Evolutionary conservation across 306 rosid species (phyloP), one percentile per base, ranked within the genome.

Genomic region (Citrullus mucosospermus): DNA sequence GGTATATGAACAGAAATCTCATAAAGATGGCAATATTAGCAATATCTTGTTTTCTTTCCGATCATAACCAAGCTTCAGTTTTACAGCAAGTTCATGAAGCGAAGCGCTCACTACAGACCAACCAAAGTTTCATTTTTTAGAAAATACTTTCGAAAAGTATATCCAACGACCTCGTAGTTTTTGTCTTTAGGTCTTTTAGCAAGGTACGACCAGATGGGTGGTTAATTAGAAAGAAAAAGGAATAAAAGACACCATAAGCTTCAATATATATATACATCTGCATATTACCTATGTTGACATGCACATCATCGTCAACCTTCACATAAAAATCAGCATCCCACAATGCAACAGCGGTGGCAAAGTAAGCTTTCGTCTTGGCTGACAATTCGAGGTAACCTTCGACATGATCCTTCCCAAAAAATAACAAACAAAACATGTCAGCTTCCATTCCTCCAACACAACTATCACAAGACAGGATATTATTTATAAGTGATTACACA

Each of bases 291-390:
- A 88, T 80, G 70, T 88, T 88, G 38, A 88, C 91, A 75, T 88
- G 91, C 28, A 88, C 91, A 66, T 88, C 91, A 72, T 88, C 91
- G 25, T 88, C 91, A 61, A 88, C 91, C 79, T 88, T 88, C 77
- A 88, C 85, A 11, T 85, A 88, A 78, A 88, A 88, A 75, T 88
- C 89, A 17, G 91, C 89, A 66, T 88, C 91, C 91, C 91, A 88
- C 20, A 79, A 76, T 39, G 85, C 66, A 75, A 88, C 86, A 59
- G 88, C 89, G 18, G 89, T 80, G 18, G 89, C 89, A 76, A 88
- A 88, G 83, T 75, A 88, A 58, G 46, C 80, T 81, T 84, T 86
- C 1, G 91, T 88, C 83, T 88, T 88, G 77, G 88, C 91, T 77
- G 91, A 88, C 63, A 88, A 82, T 72, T 88, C 91, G 7, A 86